Evolutionary conservation across 176 grass and related monocot genomes (phyloP).

Genomic region (Musa schizocarpa): DNA sequence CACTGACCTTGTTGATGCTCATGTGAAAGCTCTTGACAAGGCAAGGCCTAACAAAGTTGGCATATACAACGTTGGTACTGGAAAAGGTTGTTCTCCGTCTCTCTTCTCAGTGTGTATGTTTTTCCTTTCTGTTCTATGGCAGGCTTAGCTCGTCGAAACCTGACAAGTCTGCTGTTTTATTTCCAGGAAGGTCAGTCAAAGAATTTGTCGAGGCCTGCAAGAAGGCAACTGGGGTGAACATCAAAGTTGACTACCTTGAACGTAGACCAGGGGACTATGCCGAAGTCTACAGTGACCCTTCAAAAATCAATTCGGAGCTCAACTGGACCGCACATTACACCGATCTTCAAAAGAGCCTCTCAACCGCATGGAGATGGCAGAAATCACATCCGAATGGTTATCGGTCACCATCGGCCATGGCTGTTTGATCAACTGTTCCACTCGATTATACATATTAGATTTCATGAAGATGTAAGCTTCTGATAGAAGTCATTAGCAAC

Average conservation of each 20-base stretch:
- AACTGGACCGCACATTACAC: slow-evolving; percentile 10
- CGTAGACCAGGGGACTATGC: slow-evolving; percentile 10
- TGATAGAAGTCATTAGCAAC: neutral
- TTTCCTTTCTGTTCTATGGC: neutral
- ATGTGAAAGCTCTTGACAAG: slow-evolving; percentile 17
- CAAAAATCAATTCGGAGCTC: slow-evolving; percentile 7
- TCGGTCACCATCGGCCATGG: neutral
- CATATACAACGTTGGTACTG: slow-evolving; percentile 16
- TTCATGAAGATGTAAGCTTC: neutral
- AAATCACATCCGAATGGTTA: slow-evolving; percentile 3
- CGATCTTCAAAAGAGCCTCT: slow-evolving; percentile 7
- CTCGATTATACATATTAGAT: neutral
- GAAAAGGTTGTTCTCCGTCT: neutral
- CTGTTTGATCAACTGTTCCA: neutral
- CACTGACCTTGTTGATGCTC: slow-evolving; percentile 19
- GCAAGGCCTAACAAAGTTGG: slow-evolving; percentile 6
- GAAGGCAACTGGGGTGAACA: slow-evolving; percentile 8
- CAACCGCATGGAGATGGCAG: slow-evolving; percentile 11
- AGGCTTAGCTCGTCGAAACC: neutral
- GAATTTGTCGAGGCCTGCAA: slow-evolving; percentile 20
- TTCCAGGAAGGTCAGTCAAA: slow-evolving; percentile 13
- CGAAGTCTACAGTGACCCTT: slow-evolving; percentile 13
- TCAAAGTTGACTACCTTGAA: slow-evolving; percentile 14
- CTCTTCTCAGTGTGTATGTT: neutral
- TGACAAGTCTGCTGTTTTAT: neutral